Evolutionary conservation across 345 rosid species (phyloP).

Genomic region (Aegle marmelos): DNA sequence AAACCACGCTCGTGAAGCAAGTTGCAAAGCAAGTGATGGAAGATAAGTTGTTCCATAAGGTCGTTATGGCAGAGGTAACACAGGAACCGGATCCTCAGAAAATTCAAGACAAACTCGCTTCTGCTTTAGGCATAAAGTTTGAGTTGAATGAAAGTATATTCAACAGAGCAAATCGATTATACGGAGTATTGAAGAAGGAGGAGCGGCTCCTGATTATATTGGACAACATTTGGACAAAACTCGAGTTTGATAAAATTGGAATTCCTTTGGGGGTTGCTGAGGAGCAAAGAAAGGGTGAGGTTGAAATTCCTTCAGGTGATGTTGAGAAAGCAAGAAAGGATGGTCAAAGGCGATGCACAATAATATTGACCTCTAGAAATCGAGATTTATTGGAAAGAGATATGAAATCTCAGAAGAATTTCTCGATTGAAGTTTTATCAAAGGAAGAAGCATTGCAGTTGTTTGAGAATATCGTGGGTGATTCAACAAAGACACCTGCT

Average conservation of each 20-base stretch:
- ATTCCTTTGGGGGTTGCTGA: background rate
- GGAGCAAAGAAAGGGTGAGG: too few relatives aligned
- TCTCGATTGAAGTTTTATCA: background rate
- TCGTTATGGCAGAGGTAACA: background rate
- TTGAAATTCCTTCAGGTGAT: too few relatives aligned
- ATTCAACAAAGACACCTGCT: background rate
- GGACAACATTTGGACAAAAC: background rate
- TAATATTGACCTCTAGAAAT: slow-evolving; percentile 24
- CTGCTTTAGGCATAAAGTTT: background rate
- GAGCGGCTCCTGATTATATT: background rate
- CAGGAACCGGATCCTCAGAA: background rate
- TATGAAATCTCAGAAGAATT: slow-evolving; percentile 10
- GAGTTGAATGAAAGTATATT: background rate
- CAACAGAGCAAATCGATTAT: background rate
- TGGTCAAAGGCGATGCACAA: slow-evolving; percentile 6
- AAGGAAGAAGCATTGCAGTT: slow-evolving; percentile 5
- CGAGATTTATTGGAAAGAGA: background rate
- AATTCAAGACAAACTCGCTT: background rate
- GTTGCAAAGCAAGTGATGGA: background rate
- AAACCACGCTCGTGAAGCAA: slow-evolving; percentile 12
- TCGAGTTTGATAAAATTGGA: background rate
- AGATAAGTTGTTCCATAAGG: background rate
- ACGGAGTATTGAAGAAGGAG: background rate
- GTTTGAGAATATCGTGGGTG: background rate
- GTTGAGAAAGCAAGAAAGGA: background rate